Conservation (phyloP, 1,284 basidiomycete species). For the Irpex sp. region DNA sequence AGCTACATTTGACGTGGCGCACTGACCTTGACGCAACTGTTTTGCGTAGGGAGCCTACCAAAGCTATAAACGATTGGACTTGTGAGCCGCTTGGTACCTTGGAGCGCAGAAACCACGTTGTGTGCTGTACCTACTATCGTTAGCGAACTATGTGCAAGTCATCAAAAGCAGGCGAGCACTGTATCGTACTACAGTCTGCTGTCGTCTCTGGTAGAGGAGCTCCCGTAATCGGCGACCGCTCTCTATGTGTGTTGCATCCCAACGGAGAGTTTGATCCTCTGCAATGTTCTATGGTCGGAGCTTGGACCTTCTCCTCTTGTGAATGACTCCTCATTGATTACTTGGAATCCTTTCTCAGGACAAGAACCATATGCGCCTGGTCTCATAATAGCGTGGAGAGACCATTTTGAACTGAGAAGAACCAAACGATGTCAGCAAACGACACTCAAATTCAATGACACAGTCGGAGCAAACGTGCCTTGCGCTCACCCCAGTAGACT, state of each 20-base stretch:
- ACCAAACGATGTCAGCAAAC: background rate
- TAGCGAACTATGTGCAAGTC: background rate
- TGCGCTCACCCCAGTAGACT: background rate
- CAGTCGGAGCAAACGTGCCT: no score
- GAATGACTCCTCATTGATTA: background rate
- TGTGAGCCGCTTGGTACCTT: no score
- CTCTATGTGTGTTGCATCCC: background rate
- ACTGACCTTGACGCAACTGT: background rate
- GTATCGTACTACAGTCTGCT: no score
- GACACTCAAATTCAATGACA: background rate
- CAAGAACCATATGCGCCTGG: background rate
- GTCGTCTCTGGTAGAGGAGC: background rate
- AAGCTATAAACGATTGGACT: no score
- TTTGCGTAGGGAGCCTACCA: background rate
- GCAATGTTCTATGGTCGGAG: background rate
- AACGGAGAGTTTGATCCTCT: background rate
- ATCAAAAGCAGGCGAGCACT: no score
- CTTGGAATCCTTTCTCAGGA: background rate
- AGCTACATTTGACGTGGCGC: no score
- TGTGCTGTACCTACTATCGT: background rate
- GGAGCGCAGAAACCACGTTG: background rate
- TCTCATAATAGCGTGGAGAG: background rate
- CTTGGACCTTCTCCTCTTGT: background rate
- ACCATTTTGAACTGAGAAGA: background rate
- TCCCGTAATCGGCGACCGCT: background rate